Evolutionary conservation across 306 rosid species (phyloP).

Genomic region (Lupinus albus): DNA sequence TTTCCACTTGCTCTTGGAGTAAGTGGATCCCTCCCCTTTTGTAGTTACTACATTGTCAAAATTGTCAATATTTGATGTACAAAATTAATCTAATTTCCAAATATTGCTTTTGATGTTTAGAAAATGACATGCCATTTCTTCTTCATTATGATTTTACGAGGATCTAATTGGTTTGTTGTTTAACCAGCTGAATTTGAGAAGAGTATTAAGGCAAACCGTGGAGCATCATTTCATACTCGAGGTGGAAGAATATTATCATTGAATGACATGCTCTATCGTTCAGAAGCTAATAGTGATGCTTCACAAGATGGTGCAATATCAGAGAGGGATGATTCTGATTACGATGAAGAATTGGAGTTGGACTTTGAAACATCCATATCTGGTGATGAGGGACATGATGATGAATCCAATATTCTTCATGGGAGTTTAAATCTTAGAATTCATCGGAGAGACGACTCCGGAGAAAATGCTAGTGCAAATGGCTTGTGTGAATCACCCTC

Average conservation of each 20-base stretch:
- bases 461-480: conserved; percentile 65
- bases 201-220: conserved; percentile 59
- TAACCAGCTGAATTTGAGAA: conserved; percentile 77
- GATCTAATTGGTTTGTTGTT: conserved; percentile 41
- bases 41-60: conserved; percentile 1
- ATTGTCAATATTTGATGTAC: conserved; percentile 7
- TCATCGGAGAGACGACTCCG: conserved; percentile 73
- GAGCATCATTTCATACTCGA: conserved; percentile 59
- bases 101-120: conserved; percentile 1
- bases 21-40: too few relatives aligned
- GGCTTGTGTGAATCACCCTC: conserved; percentile 78
- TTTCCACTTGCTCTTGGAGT: too few relatives aligned
- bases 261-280: conserved; percentile 80
- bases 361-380: conserved; percentile 88
- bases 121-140: conserved; percentile 21
- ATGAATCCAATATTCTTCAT: conserved; percentile 74
- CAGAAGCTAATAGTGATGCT: conserved; percentile 81
- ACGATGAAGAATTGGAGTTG: conserved; percentile 87
- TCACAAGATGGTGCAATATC: conserved; percentile 89
- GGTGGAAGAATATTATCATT: conserved; percentile 73
- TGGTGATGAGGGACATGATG: conserved; percentile 80
- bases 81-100: conserved; percentile 9
- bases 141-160: conserved; percentile 24
- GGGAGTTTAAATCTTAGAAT: conserved; percentile 89
- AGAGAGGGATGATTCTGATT: conserved; percentile 93